Evolutionary conservation across 2,329 filamentous ascomycete genomes (phyloP).

Genomic region (Cladosporium sp.): DNA sequence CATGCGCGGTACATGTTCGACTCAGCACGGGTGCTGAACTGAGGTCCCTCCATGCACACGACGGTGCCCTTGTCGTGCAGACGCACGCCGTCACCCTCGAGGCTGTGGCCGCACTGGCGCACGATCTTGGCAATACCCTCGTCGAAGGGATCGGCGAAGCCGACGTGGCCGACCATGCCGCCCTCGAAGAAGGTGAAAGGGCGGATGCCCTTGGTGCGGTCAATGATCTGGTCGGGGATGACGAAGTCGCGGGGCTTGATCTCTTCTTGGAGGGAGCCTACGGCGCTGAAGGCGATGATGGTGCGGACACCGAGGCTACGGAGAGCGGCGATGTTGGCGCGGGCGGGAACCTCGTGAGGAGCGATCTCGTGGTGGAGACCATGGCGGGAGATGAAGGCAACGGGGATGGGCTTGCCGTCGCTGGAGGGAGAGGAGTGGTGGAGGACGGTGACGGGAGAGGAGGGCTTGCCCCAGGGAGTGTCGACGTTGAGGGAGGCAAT

Average conservation of each 20-base stretch:
- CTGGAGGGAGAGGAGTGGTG: conserved; percentile 74
- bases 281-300: conserved; percentile 91
- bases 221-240: conserved; percentile 92
- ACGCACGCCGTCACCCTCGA: conserved; percentile 79
- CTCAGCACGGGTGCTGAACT: conserved; percentile 95
- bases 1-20: conserved; percentile 91
- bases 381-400: conserved; percentile 94
- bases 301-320: conserved; percentile 82
- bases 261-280: conserved; percentile 85
- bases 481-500: conserved; percentile 70
- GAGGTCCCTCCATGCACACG: conserved; percentile 98
- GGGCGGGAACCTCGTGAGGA: conserved; percentile 89
- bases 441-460: conserved; percentile 76
- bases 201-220: conserved; percentile 90
- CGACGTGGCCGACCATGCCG: conserved; percentile 88
- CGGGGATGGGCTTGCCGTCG: conserved; percentile 53
- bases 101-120: conserved; percentile 66
- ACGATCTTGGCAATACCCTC: conserved; percentile 70
- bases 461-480: conserved; percentile 86
- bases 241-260: conserved; percentile 97
- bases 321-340: conserved; percentile 97
- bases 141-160: conserved; percentile 95
- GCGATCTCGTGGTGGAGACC: conserved; percentile 83
- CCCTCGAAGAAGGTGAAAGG: conserved; percentile 95
- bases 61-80: conserved; percentile 81